A percentile compares a stretch with the other conserved stretches of the same genome.
Evolutionary conservation across 495 filamentous ascomycete genomes (phyloP).

Genomic region (Physcia stellaris): DNA sequence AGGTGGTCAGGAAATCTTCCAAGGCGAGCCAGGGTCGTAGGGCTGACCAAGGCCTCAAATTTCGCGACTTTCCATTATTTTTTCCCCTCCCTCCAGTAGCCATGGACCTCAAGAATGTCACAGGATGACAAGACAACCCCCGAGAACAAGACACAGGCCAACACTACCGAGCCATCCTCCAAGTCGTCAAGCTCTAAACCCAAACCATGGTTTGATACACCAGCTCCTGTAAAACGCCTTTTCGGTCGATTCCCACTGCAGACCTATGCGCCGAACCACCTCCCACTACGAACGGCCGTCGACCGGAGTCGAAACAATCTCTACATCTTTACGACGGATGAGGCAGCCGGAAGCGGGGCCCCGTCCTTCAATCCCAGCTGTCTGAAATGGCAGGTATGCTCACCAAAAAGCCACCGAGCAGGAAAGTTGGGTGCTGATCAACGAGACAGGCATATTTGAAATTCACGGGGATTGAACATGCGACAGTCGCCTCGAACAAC

Average conservation of each 20-base stretch:
- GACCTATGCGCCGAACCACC: constrained; percentile 62
- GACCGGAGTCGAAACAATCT: constrained; percentile 41
- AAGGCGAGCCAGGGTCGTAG: no score
- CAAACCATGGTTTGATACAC: constrained; percentile 49
- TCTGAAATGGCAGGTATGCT: constrained; percentile 82
- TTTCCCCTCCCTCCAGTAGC: constrained; percentile 1
- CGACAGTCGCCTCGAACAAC: constrained; percentile 65
- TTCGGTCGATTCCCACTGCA: constrained; percentile 74
- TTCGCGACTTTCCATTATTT: no score
- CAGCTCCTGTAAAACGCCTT: constrained; percentile 60
- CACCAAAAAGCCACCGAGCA: not conserved
- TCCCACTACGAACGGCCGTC: constrained; percentile 50
- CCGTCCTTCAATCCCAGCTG: constrained; percentile 89
- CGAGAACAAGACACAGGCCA: constrained; percentile 4
- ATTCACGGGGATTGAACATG: constrained; percentile 56
- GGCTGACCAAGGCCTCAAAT: no score
- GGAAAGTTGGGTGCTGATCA: constrained; percentile 3
- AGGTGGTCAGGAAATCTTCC: no score
- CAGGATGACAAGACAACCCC: constrained; percentile 8
- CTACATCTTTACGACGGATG: constrained; percentile 62
- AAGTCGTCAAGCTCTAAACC: no score
- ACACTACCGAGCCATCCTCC: constrained; percentile 3
- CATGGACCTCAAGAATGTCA: constrained; percentile 14
- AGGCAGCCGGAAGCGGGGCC: constrained; percentile 43
- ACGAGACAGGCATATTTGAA: constrained; percentile 63